Conservation (phyloP, 202 grass and related monocot species). For the Schoenoplectus triqueter region DNA sequence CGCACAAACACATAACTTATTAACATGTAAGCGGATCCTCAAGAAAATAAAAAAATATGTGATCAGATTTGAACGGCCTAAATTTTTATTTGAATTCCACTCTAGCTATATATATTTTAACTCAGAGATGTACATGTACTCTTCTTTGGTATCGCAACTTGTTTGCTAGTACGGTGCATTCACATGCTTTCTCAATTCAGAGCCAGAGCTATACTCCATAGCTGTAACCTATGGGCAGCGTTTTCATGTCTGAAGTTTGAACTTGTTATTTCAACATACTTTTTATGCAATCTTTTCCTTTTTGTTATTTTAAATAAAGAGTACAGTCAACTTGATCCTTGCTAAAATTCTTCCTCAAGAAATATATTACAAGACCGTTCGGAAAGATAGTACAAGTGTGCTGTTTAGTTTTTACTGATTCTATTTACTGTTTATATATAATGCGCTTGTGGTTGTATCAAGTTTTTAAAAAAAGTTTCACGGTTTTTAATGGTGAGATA, state of each 20-base stretch:
- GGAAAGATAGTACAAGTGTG: neutral
- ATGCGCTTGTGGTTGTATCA: no score
- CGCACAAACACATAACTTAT: no score
- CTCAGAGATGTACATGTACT: neutral
- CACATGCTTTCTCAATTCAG: neutral
- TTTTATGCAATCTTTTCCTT: neutral
- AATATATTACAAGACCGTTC: no score
- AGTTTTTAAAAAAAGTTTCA: no score
- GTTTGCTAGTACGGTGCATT: neutral
- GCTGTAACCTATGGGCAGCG: neutral
- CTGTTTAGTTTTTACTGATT: neutral
- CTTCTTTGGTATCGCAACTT: neutral
- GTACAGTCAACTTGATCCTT: slow-evolving; percentile 36
- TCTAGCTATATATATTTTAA: no score
- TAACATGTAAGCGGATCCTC: no score
- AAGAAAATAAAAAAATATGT: no score
- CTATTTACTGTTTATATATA: no score
- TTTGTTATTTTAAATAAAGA: slow-evolving; percentile 6
- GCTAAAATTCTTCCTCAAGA: neutral
- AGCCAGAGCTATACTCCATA: no score
- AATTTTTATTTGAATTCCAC: no score
- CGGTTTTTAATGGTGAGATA: no score
- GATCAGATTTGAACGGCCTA: no score
- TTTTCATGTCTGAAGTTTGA: slow-evolving; percentile 9
- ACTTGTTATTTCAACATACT: slow-evolving; percentile 27